Evolutionary conservation across 164 flowering plant genomes (phyloP).

Genomic region (Saururus chinensis): DNA sequence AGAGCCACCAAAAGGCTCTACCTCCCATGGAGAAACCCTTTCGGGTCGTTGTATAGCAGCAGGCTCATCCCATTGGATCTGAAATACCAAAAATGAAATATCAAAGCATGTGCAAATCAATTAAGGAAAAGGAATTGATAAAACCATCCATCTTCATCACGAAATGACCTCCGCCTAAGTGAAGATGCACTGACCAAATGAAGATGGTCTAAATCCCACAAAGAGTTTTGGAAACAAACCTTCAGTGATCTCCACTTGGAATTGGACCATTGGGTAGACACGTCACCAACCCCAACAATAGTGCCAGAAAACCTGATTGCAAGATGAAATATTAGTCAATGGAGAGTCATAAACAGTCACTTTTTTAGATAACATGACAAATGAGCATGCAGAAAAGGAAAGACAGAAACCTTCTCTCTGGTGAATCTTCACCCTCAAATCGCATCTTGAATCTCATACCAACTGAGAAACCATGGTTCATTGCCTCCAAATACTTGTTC

Average conservation of each 20-base stretch:
- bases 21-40: conserved; percentile 93
- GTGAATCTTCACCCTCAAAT: conserved; percentile 78
- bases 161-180: background rate
- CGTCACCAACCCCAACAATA: conserved; percentile 50
- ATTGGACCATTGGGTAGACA: conserved; percentile 55
- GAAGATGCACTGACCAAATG: background rate
- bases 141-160: no score
- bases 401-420: conserved; percentile 59
- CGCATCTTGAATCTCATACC: conserved; percentile 78
- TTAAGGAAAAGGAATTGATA: background rate
- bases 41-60: conserved; percentile 69
- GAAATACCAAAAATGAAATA: background rate
- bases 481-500: conserved; percentile 66
- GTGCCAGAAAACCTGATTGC: conserved; percentile 58
- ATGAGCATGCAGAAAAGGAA: background rate
- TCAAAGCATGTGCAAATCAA: no score
- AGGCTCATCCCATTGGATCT: conserved; percentile 97
- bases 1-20: conserved; percentile 57
- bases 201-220: background rate
- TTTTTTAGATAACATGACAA: background rate
- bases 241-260: conserved; percentile 68
- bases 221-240: conserved; percentile 18
- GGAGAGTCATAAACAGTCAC: background rate
- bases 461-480: conserved; percentile 35
- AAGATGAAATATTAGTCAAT: background rate